phyloP scores from a whole-genome alignment of 768 basidiomycete species.

The Mycena epipterygia region DNA sequence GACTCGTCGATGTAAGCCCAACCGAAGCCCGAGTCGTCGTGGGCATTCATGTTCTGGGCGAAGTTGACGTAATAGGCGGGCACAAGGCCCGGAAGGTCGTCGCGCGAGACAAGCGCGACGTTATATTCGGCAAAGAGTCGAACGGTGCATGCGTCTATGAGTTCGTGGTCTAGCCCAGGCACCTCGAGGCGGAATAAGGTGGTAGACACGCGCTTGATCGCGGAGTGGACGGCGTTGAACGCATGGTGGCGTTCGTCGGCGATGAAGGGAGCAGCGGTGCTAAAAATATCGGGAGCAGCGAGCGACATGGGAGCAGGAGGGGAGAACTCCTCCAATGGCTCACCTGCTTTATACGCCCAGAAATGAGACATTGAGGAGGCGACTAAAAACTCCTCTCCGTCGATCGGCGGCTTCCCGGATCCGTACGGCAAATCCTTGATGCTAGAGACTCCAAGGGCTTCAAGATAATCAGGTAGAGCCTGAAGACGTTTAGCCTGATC shows the following conservation, averaged over 20 bases:
- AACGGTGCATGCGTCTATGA: background rate
- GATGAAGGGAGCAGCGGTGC: background rate
- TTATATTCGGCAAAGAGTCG: background rate
- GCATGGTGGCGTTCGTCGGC: background rate
- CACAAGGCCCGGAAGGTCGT: too few species aligned
- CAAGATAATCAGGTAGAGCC: too few species aligned
- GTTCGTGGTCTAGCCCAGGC: background rate
- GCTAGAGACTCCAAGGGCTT: too few species aligned
- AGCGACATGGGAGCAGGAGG: background rate
- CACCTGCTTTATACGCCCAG: background rate
- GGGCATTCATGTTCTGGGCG: background rate
- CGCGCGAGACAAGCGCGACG: background rate
- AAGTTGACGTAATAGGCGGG: background rate
- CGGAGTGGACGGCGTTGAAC: background rate
- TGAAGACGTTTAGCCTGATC: too few species aligned
- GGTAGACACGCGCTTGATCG: background rate
- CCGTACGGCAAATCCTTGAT: too few species aligned
- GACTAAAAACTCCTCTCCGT: background rate
- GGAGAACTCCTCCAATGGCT: background rate
- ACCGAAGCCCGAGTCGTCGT: background rate
- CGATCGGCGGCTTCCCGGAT: background rate
- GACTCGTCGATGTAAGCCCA: background rate
- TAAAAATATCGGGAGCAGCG: background rate
- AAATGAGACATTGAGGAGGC: background rate
- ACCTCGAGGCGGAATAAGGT: background rate